Percentiles rank a stretch among this genome's conserved stretches.
phyloP scores from a whole-genome alignment of 345 rosid genomes.

The Anacardium occidentale region DNA sequence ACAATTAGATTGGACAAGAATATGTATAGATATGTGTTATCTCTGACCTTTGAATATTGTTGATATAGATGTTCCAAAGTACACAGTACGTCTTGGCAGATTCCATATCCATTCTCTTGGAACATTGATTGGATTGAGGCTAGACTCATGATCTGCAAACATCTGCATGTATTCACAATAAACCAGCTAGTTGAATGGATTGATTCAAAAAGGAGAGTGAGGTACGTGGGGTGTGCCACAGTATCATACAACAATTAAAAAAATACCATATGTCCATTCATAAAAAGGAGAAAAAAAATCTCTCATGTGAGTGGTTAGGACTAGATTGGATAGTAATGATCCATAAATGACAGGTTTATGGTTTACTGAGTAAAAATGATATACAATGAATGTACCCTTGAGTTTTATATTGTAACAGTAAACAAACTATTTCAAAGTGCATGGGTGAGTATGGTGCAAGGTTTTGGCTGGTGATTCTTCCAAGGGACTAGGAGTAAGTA shows the following conservation, averaged over 20 bases:
- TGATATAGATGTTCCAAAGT: slow-evolving; percentile 87
- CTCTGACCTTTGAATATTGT: slow-evolving; percentile 78
- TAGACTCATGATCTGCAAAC: slow-evolving; percentile 82
- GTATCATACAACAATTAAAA: no score
- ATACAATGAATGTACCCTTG: no score
- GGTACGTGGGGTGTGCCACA: no score
- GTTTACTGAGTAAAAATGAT: no score
- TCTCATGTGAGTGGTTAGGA: no score
- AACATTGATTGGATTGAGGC: slow-evolving; percentile 70
- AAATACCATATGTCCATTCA: no score
- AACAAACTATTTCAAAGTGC: background rate
- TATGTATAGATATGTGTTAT: background rate
- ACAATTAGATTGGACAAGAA: slow-evolving; percentile 11
- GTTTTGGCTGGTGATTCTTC: slow-evolving; percentile 1
- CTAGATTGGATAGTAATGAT: no score
- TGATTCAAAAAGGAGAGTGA: no score
- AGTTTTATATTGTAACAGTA: background rate
- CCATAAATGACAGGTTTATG: no score
- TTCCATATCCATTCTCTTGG: slow-evolving; percentile 80
- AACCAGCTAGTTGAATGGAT: background rate
- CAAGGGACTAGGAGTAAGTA: background rate
- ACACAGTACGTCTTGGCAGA: slow-evolving; percentile 74
- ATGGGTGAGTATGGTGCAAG: slow-evolving; percentile 4
- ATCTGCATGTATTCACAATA: slow-evolving; percentile 42
- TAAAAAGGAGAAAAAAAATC: no score